Conservation (phyloP, 768 basidiomycete genomes). For the Tricholoma sp. region DNA sequence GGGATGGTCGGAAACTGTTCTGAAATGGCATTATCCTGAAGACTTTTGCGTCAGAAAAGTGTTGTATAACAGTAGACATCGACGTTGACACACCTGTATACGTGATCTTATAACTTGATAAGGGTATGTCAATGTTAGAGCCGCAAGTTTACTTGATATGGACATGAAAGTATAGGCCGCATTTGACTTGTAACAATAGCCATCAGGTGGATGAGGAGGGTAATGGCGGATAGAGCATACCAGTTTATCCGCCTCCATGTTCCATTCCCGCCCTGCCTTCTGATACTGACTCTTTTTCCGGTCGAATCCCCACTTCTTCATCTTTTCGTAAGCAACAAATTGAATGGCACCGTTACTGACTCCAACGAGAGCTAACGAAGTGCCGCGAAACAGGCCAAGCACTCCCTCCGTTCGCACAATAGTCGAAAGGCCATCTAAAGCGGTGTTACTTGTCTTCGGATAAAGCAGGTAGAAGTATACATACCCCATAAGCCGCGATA, state of each 20-base stretch:
- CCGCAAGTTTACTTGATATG: slow-evolving; percentile 81
- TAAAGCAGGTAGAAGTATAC: slow-evolving; percentile 21
- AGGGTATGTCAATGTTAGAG: slow-evolving; percentile 85
- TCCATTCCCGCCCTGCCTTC: slow-evolving; percentile 59
- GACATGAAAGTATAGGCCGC: slow-evolving; percentile 89
- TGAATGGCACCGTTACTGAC: slow-evolving; percentile 94
- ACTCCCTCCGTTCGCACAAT: slow-evolving; percentile 74
- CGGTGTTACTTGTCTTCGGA: not conserved
- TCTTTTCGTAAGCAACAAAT: slow-evolving; percentile 94
- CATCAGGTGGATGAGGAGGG: not conserved
- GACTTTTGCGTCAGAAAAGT: not conserved
- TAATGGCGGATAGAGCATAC: slow-evolving; percentile 39
- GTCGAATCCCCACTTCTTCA: slow-evolving; percentile 88
- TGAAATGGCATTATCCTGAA: slow-evolving; percentile 59
- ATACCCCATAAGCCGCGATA: slow-evolving; percentile 79
- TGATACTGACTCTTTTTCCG: slow-evolving; percentile 62
- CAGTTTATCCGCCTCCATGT: slow-evolving; percentile 75
- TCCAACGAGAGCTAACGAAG: slow-evolving; percentile 82
- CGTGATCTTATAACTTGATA: slow-evolving; percentile 96
- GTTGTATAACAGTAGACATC: not conserved
- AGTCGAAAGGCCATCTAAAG: slow-evolving; percentile 57
- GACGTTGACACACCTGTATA: slow-evolving; percentile 61
- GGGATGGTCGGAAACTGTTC: slow-evolving; percentile 81
- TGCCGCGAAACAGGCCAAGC: slow-evolving; percentile 81
- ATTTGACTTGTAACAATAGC: slow-evolving; percentile 59